These are phyloP conservation scores for Amaranthus hypochondriacus DNA, from an alignment of 148 eudicot species.

Conservation along the genomic window DNA sequence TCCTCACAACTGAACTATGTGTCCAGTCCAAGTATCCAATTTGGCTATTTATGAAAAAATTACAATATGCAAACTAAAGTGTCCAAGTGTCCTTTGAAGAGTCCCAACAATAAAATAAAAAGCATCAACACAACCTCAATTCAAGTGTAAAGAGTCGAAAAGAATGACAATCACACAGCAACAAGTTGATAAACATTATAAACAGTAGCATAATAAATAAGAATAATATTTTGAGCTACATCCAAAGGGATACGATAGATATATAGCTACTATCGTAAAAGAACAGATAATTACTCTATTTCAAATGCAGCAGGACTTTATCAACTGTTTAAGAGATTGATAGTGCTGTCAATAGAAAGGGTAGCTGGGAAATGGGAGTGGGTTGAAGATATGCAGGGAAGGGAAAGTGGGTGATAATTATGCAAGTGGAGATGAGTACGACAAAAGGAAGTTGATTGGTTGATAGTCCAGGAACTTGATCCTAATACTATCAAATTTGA, in stretches of 20 bases:
- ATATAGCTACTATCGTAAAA: conserved; percentile 8
- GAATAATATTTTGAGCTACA: conserved; percentile 33
- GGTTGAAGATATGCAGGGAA: conserved; percentile 2
- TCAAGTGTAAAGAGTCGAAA: conserved; percentile 50
- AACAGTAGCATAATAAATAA: conserved; percentile 37
- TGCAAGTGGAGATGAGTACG: not conserved
- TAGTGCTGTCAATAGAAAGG: conserved; percentile 7
- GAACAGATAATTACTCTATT: conserved; percentile 37
- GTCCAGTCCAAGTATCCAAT: too few relatives aligned
- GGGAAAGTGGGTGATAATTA: not conserved
- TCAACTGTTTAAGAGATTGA: conserved; percentile 39
- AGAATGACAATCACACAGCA: conserved; percentile 35
- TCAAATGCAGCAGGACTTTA: conserved; percentile 41
- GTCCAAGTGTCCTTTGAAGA: conserved; percentile 51
- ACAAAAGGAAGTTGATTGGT: too few relatives aligned
- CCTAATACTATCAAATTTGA: too few relatives aligned
- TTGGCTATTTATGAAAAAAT: conserved; percentile 17
- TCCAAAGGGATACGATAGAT: conserved; percentile 34
- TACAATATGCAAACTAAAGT: conserved; percentile 51
- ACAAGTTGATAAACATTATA: conserved; percentile 42
- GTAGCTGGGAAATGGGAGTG: not conserved
- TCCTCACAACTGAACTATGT: conserved; percentile 19
- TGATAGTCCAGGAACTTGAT: too few relatives aligned
- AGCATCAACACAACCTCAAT: conserved; percentile 48
- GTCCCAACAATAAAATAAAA: conserved; percentile 60